Conservation (phyloP, 1,284 basidiomycete species). For the Ganoderma lucidum region DNA sequence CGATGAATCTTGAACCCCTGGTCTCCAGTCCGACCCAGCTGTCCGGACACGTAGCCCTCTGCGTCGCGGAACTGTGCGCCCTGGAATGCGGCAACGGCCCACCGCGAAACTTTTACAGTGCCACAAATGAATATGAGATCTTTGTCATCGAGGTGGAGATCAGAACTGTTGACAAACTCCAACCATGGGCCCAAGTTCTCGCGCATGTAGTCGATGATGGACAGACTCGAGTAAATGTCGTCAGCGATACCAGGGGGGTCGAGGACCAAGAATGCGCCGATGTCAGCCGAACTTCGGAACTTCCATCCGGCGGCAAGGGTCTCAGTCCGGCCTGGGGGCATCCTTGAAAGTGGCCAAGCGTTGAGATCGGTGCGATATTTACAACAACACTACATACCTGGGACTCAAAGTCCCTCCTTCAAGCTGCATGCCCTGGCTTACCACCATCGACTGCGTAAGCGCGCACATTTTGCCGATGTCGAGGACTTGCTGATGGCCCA, state of each 20-base stretch:
- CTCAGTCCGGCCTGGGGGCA: too few species aligned
- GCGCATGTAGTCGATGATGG: conserved; percentile 23
- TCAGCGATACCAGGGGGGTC: not conserved
- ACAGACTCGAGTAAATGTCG: not conserved
- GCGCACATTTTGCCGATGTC: not conserved
- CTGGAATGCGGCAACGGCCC: conserved; percentile 27
- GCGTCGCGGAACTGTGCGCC: not conserved
- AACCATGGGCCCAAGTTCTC: conserved; percentile 33
- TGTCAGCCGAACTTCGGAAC: not conserved
- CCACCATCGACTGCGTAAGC: not conserved
- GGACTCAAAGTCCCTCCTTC: too few species aligned
- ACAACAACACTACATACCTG: too few species aligned
- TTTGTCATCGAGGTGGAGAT: conserved; percentile 6
- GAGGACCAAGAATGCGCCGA: conserved; percentile 25
- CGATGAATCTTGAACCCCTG: not conserved
- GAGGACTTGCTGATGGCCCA: too few species aligned
- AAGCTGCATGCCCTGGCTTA: too few species aligned
- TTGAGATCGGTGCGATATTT: too few species aligned
- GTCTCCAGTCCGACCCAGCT: not conserved
- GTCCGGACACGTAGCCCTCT: not conserved
- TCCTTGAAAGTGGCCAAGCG: too few species aligned
- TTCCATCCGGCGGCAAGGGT: not conserved
- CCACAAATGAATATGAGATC: conserved; percentile 32
- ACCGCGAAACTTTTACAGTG: conserved; percentile 25
- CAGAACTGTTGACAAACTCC: conserved; percentile 23